Evolutionary conservation across 1,139 yeast species (phyloP), one percentile per base, ranked within the genome.

Genomic region (Yamadazyma triangularis): DNA sequence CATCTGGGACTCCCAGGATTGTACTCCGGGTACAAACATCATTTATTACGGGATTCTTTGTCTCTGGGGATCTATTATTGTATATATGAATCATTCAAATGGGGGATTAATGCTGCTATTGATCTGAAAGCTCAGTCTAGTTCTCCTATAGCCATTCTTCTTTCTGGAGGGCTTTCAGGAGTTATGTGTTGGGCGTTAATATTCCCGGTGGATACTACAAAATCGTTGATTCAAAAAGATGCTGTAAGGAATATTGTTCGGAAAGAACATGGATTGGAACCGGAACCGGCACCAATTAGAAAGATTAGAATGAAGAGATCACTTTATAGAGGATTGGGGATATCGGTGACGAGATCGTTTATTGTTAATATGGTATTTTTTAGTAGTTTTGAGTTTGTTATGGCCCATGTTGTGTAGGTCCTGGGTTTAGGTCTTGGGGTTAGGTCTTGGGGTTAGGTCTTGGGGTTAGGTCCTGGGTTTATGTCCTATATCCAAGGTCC

Each of bases 91-190:
- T 71, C 86, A 1, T 65, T 76, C 42, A 83, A 83, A 50, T 60
- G 73, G 53, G 51, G 65, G 20, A 58, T 64, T 44, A 61, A 64
- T 34, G 42, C 42, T 5, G 29, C 63, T 13, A 54, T 67, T 30
- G 60, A 63, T 31, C 43, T 53, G 1, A 51, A 58, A 32, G 54
- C 64, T 3, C 32, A 45, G 1, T 35, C 42, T 14, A 45, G 60
- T 13, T 61, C 70, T 4, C 63, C 62, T 8, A 28, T 63, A 5
- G 56, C 72, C 1, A 58, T 68, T 14, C 42, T 65, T 4, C 32
- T 80, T 3, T 85, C 93, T 0, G 95, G 95, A n/a, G 95, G 88
- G 0, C 42, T 79, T 23, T 77, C 93, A 2, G 95, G 95, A 2
- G 73, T 79, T 9, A 56, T 79, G 12, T 71, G 87, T 30, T 85